Conservation (phyloP, 2,329 filamentous ascomycete genomes). For the Xylaria polymorpha region DNA sequence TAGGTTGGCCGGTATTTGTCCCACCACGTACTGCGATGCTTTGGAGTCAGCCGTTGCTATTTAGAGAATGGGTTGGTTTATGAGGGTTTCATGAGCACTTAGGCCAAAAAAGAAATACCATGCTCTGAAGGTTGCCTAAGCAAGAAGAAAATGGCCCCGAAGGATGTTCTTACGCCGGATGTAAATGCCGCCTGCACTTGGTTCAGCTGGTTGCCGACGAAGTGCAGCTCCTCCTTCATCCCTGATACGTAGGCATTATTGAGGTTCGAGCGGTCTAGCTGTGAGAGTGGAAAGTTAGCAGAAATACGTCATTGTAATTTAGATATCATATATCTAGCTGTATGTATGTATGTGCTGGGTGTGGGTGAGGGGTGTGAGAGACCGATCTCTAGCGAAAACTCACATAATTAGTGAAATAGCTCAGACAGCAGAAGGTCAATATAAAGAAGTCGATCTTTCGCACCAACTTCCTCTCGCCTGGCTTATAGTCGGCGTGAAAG, state of each 20-base stretch:
- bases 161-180: slow-evolving; percentile 45
- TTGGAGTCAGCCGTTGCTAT: too few relatives aligned
- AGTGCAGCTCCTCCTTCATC: slow-evolving; percentile 63
- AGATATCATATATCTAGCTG: background rate
- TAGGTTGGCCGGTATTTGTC: slow-evolving; percentile 71
- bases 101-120: too few relatives aligned
- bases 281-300: background rate
- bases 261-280: slow-evolving; percentile 64
- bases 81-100: too few relatives aligned
- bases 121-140: too few relatives aligned
- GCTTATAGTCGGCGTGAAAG: slow-evolving; percentile 48
- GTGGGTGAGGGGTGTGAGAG: background rate
- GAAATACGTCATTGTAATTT: background rate
- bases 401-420: slow-evolving; percentile 67
- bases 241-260: slow-evolving; percentile 67
- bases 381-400: slow-evolving; percentile 37
- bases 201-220: slow-evolving; percentile 62
- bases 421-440: slow-evolving; percentile 71
- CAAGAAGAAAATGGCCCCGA: too few relatives aligned
- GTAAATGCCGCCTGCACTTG: slow-evolving; percentile 65
- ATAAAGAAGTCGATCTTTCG: slow-evolving; percentile 74
- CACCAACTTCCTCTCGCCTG: slow-evolving; percentile 59
- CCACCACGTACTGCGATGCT: slow-evolving; percentile 54
- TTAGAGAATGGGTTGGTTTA: too few relatives aligned
- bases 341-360: background rate